A percentile compares a stretch with the other conserved stretches of the same genome.
phyloP scores from a whole-genome alignment of 306 rosid species.

The Casuarina equisetifolia region DNA sequence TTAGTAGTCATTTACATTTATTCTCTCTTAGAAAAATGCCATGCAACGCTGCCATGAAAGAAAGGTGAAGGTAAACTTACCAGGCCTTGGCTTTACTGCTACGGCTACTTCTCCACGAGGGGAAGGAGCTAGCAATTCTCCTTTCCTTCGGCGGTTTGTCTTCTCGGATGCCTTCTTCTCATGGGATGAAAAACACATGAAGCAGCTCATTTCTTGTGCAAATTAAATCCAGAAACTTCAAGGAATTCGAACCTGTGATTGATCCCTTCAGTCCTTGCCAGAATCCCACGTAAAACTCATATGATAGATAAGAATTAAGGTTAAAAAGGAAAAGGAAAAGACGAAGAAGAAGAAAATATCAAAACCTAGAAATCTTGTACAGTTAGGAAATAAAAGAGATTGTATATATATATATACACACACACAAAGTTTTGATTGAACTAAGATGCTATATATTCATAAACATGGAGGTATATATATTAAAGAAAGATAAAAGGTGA shows the following conservation, averaged over 20 bases:
- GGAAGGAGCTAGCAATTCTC: constrained; percentile 14
- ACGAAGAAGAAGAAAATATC: not conserved
- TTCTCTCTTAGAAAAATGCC: not conserved
- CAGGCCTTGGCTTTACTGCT: constrained; percentile 30
- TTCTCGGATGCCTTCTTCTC: constrained; percentile 50
- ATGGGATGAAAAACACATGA: constrained; percentile 68
- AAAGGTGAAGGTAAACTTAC: constrained; percentile 27
- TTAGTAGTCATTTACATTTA: not conserved
- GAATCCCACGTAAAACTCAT: constrained; percentile 6
- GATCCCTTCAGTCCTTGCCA: not conserved
- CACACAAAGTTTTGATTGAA: constrained; percentile 9
- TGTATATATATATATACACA: not conserved
- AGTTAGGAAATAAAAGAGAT: not conserved
- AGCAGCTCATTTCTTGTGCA: constrained; percentile 66
- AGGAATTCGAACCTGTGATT: not conserved
- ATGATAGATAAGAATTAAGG: not conserved
- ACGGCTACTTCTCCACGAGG: constrained; percentile 34
- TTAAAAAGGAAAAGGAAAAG: not conserved
- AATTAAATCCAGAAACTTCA: constrained; percentile 8
- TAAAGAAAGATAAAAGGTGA: constrained; percentile 8
- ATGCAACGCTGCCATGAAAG: not conserved
- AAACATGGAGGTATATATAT: not conserved
- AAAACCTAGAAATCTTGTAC: not conserved
- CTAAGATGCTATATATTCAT: not conserved
- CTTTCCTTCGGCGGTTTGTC: constrained; percentile 30